Base-by-base conservation (phyloP, 2,329 filamentous ascomycete species). In the Fusarium tanahbumbuense region DNA sequence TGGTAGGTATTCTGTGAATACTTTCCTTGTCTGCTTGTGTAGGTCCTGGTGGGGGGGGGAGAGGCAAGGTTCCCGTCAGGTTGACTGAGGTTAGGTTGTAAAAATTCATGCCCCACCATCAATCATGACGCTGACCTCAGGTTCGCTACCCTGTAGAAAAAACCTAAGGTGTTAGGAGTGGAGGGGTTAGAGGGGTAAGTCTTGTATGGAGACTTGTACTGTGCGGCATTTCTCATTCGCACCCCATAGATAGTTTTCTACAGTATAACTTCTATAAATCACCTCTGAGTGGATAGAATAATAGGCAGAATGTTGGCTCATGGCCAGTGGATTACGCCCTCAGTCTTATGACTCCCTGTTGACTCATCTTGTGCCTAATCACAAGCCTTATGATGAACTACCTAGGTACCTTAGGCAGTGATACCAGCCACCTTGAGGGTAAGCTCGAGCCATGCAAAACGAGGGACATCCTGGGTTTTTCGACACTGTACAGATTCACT, bases 71-170 rank as follows among this genome's bases (percentile, higher is more conserved):
- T 53, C 34, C 34, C 18, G 34, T 37, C 54, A 48, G 28, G 41
- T 56, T 34, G 30, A 56, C 30, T 34, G 44, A 49, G 42, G 54
- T 56, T 63, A 71, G 77, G 75, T 76, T 77, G 76, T 78, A 77
- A 80, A 81, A 81, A 79, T 80, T 81, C 75, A 64, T 73, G 77
- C 80, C 80, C 80, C 80, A 81, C 79, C 76, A 56, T 64, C 34
- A 53, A 78, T 68, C 68, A 79, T 78, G 78, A 79, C 75, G 75
- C 73, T 68, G 74, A 27, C 34, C 20, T 22, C 34, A 52, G 25
- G 45, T 44, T 44, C 41, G 62, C 16, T 56, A 40, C 44, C 45
- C 55, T 66, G 48, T n/a, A 30, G 25, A 18, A n/a, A n/a, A 46
- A 70, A 62, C 22, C 22, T 22, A 22, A 62, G 56, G 61, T 61